Base-by-base conservation (phyloP, 139 green algal genomes). In the Volvox africanus region DNA sequence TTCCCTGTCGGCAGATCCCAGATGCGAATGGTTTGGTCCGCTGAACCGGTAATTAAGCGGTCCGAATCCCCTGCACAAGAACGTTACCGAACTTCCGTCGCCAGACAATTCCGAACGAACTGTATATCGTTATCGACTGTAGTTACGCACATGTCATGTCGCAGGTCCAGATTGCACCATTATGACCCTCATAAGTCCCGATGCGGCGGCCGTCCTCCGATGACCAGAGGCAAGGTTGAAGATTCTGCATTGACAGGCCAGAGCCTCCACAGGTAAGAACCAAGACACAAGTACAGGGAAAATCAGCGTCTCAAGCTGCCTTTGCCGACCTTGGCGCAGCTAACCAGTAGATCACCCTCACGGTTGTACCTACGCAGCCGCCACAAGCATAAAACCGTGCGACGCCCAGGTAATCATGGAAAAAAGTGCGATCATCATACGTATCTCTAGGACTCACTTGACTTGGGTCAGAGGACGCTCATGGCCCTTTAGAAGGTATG, bases 141-240 rank as follows among this genome's bases (percentile, higher is more conserved):
- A 21, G 19, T 12, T n/a, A 92, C 96, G 92, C 84, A 97, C 96
- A 95, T 32, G 95, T 97, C 33, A 99, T 95, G 83, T 99, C 98
- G 61, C 96, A 97, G 9, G 95, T 97, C 96, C 96, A 98, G 32
- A 99, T 96, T 6, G 97, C 96, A 19, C 98, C 98, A 62, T 99
- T 99, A 94, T 99, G 98, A 21, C 98, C 98, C 78, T 98, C 96
- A 89, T 99, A 99, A n/a, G 96, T 99, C 28, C 98, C 98, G 0
- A 99, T 90, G 26, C 98, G 95, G 86, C 96, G 92, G 21, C 98
- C 98, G 87, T 98, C 96, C 35, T 99, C 98, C 20, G 97, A 93
- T 91, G 96, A 97, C 97, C 98, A 99, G 24, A 99, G 89, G 90
- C 97, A 99, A 1, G 93, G 90, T 81, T 91, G 44, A 81, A 93